Percentiles rank a stretch among this genome's conserved stretches.
Conservation (phyloP, 2,329 filamentous ascomycete species). For the Ilyonectria mors-panacis region DNA sequence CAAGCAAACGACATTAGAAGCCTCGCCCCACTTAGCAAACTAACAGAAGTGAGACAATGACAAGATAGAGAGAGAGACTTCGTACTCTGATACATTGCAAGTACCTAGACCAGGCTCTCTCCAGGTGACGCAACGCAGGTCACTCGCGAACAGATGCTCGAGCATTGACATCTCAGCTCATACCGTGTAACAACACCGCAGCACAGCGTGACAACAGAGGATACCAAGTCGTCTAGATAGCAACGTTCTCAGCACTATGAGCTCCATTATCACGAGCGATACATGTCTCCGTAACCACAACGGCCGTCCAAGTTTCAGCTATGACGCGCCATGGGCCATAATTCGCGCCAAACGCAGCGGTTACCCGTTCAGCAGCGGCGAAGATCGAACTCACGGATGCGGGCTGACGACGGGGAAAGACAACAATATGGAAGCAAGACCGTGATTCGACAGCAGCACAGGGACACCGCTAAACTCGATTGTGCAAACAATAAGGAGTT, state of each 20-base stretch:
- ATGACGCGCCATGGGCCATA: background rate
- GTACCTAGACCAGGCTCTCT: conserved; percentile 18
- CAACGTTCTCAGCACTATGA: background rate
- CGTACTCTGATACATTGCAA: conserved; percentile 14
- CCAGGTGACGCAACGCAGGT: conserved; percentile 36
- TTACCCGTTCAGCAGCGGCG: background rate
- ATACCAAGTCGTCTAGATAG: conserved; percentile 10
- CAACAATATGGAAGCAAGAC: background rate
- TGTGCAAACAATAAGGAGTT: conserved; percentile 23
- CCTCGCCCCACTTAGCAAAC: conserved; percentile 28
- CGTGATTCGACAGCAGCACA: conserved; percentile 37
- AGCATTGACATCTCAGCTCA: conserved; percentile 25
- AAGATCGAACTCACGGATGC: background rate
- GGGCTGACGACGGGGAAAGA: background rate
- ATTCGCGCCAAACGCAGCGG: background rate
- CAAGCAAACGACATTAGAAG: conserved; percentile 32
- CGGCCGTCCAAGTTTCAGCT: conserved; percentile 2
- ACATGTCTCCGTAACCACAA: background rate
- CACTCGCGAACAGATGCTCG: conserved; percentile 39
- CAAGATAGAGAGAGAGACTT: conserved; percentile 29
- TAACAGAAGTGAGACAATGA: conserved; percentile 38
- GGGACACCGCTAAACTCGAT: conserved; percentile 32
- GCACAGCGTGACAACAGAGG: conserved; percentile 12
- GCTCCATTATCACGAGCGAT: conserved; percentile 2
- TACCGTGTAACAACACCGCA: conserved; percentile 35